Evolutionary conservation across 192 early-diverging fungal species (phyloP).

Genomic region (Dissophora ornata): DNA sequence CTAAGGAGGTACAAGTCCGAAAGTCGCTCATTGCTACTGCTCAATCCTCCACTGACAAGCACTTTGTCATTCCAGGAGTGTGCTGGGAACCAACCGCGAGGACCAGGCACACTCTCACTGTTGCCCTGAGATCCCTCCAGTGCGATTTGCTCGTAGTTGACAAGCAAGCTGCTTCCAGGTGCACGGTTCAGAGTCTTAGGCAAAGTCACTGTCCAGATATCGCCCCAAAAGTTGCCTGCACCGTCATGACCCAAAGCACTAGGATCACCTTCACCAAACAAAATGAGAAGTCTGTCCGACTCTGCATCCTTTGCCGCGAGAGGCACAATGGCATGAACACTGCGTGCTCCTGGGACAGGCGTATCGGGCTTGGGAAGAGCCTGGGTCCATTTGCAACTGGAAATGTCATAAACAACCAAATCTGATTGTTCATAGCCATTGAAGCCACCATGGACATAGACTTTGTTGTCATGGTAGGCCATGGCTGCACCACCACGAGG

Average conservation of each 20-base stretch:
- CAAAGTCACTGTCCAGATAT: too few relatives aligned
- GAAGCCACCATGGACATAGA: conserved; percentile 38
- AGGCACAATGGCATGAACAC: conserved; percentile 31
- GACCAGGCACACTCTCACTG: too few relatives aligned
- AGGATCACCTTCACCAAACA: conserved; percentile 35
- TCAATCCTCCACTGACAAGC: too few relatives aligned
- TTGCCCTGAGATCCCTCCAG: too few relatives aligned
- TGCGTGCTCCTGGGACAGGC: conserved; percentile 22
- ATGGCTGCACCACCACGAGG: conserved; percentile 46
- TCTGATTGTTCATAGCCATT: conserved; percentile 30
- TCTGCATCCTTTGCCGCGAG: not conserved
- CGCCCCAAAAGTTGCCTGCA: too few relatives aligned
- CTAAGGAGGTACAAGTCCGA: too few relatives aligned
- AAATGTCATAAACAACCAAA: conserved; percentile 13
- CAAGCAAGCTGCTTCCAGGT: too few relatives aligned
- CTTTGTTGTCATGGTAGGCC: conserved; percentile 14
- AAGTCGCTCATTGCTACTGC: too few relatives aligned
- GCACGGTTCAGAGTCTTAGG: too few relatives aligned
- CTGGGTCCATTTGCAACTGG: conserved; percentile 9
- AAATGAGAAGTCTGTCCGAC: conserved; percentile 9
- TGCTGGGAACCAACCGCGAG: too few relatives aligned
- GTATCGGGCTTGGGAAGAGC: not conserved
- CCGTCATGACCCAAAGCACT: not conserved
- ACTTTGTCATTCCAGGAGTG: too few relatives aligned
- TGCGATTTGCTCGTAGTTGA: too few relatives aligned